Evolutionary conservation across 768 basidiomycete genomes (phyloP), one percentile per base, ranked within the genome.

Genomic region (Kwoniella bestiolae): DNA sequence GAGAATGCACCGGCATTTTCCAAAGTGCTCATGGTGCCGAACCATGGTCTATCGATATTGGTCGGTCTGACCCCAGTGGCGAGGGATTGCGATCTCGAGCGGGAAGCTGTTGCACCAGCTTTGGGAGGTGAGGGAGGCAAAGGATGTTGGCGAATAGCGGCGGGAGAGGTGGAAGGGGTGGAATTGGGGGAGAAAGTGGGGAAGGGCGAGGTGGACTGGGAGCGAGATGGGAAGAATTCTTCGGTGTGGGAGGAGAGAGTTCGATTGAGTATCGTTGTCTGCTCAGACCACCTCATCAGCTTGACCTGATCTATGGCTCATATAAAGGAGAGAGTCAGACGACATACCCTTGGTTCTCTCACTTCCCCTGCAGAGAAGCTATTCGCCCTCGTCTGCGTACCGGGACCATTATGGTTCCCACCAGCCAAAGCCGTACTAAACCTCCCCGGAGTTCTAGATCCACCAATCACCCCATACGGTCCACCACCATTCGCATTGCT

Each of bases 161-260:
- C 62, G n/a, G 78, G 73, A 1, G 77, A 77, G 12, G 61, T 60
- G 3, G 73, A 60, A 0, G 78, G 76, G 0, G 72, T 74, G 23
- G 75, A 78, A 23, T 71, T 70, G 21, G 78, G 78, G 16, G 76
- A 75, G 66, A 80, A 79, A 3, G 77, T 79, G 5, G 76, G 73
- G 45, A 67, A 75, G 5, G 78, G 75, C 3, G 75, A 77, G 23
- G 68, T 67, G 0, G 73, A 73, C 5, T 64, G 64, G 3, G 74
- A 73, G 31, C 76, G 65, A n/a, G 75, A 73, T n/a, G 73, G 70
- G 26, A 64, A 38, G 56, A 58, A 59, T 58, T 76, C 71, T 64
- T 77, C 71, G 25, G 70, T 60, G 55, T 76, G 72, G 9, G 68
- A 70, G 0, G 76, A 78, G 3, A 78, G 53, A 3, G 76, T 75